Evolutionary conservation across 495 filamentous ascomycete species (phyloP), one percentile per base, ranked within the genome.

Genomic region (Aspergillus leporis): DNA sequence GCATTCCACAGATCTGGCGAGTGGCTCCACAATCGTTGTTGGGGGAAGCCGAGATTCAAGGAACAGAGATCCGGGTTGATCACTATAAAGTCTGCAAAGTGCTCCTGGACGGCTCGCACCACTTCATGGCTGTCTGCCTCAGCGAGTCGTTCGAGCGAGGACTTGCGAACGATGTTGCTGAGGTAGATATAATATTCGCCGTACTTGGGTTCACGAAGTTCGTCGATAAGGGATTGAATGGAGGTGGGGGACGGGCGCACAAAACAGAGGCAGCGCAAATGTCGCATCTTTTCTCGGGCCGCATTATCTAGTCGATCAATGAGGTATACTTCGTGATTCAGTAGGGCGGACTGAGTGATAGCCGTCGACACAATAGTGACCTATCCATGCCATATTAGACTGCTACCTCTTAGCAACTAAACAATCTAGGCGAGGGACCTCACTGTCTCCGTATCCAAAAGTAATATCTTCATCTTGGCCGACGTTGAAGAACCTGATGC

Each of bases 51-150:
- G 36, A 97, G 75, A 58, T 89, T 86, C 56, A 98, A 71, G 28
- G 91, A 90, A 70, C 94, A 93, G 1, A 98, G 78, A 65, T 98
- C 95, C 0, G 94, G 91, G 67, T 98, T 98, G 69, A 97, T 85
- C 64, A 97, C 91, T 49, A 94, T 82, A 62, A 91, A 98, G 72
- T 98, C 94, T 45, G 92, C 90, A 63, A 97, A 98, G 72, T 96
- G 88, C 74, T 98, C 94, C 73, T 97, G 92, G 8, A 98, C 88
- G 16, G 82, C 81, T 55, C 89, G 91, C 51, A 98, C 93, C 25
- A 98, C 93, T 72, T 98, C 94, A 63, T 98, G 92, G 59, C 96
- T 92, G 67, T 98, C 94, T n/a, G 94, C 92, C 75, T 98, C 94
- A 19, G 94, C 94, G 25, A 98, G 81, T 28, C 95, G 84, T 71